Percentiles rank a stretch among this genome's conserved stretches.
These are phyloP conservation scores for Lagenidium giganteum DNA, from an alignment of 352 stramenopile species.

Conservation along the genomic window DNA sequence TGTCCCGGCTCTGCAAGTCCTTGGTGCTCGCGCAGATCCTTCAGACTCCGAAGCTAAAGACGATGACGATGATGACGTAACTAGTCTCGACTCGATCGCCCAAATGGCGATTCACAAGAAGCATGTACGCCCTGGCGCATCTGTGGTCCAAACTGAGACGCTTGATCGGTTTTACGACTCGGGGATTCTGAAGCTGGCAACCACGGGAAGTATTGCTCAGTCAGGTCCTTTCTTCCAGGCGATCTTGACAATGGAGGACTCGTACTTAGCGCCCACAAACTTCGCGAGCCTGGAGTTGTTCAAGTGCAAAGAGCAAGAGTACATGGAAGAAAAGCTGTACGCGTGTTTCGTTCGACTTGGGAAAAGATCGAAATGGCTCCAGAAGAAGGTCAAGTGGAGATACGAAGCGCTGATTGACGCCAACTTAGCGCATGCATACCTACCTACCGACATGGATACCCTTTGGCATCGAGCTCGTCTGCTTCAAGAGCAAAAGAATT, in stretches of 20 bases:
- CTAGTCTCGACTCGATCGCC: too few relatives aligned
- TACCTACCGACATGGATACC: constrained; percentile 25
- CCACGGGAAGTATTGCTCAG: constrained; percentile 10
- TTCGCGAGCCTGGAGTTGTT: constrained; percentile 30
- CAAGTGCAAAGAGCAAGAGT: constrained; percentile 30
- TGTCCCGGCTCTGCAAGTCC: neutral
- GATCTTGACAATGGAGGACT: constrained; percentile 27
- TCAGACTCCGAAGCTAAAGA: constrained; percentile 1
- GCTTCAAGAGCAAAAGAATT: constrained; percentile 20
- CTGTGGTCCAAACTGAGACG: constrained; percentile 19
- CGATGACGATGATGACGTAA: neutral
- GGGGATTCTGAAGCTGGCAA: constrained; percentile 22
- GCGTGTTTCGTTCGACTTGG: constrained; percentile 17
- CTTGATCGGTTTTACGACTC: constrained; percentile 34
- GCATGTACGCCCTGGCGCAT: constrained; percentile 35
- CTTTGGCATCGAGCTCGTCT: constrained; percentile 26
- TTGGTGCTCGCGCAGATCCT: neutral
- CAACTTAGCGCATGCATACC: constrained; percentile 25
- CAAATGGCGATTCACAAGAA: constrained; percentile 19
- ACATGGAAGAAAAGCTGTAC: constrained; percentile 27
- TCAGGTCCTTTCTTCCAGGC: constrained; percentile 25
- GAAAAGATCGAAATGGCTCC: constrained; percentile 27
- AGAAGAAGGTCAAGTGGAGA: constrained; percentile 15
- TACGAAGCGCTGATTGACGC: constrained; percentile 34
- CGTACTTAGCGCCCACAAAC: constrained; percentile 29